Percentiles rank a stretch among this genome's conserved stretches.
Conservation (phyloP, 164 flowering plant genomes). For the Vitis rotundifolia region DNA sequence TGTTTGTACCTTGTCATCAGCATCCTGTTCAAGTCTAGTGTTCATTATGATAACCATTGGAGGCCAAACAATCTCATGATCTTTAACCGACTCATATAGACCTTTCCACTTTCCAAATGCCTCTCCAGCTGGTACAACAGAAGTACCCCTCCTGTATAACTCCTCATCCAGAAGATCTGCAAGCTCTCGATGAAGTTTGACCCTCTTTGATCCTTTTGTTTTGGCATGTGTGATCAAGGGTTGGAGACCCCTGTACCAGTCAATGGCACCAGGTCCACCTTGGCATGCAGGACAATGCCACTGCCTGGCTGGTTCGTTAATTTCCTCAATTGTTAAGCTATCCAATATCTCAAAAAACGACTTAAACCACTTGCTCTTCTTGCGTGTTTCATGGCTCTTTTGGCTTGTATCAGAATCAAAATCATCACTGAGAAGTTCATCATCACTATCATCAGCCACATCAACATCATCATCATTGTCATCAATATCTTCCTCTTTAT, state of each 20-base stretch:
- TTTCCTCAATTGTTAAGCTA: slow-evolving; percentile 44
- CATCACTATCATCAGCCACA: slow-evolving; percentile 47
- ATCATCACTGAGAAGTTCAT: slow-evolving; percentile 61
- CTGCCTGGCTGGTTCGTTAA: slow-evolving; percentile 71
- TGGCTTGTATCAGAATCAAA: slow-evolving; percentile 72
- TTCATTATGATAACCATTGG: slow-evolving; percentile 91
- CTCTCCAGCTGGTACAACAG: slow-evolving; percentile 72
- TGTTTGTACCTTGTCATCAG: slow-evolving; percentile 69
- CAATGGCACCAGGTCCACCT: slow-evolving; percentile 92
- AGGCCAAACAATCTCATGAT: slow-evolving; percentile 90
- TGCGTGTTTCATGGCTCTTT: slow-evolving; percentile 64
- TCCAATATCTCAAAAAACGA: slow-evolving; percentile 63
- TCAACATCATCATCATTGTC: slow-evolving; percentile 34
- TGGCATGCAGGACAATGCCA: slow-evolving; percentile 99
- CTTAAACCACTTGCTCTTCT: slow-evolving; percentile 64
- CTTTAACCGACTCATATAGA: slow-evolving; percentile 38
- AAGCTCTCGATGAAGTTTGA: slow-evolving; percentile 72
- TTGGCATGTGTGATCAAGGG: slow-evolving; percentile 85
- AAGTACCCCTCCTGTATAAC: slow-evolving; percentile 58
- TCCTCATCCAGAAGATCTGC: slow-evolving; percentile 84
- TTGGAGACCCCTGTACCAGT: slow-evolving; percentile 85
- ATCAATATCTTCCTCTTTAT: slow-evolving; percentile 29
- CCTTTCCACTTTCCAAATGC: slow-evolving; percentile 80
- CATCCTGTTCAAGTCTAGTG: slow-evolving; percentile 69
- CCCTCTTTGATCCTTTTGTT: slow-evolving; percentile 72